Evolutionary conservation across 2,329 filamentous ascomycete genomes (phyloP).

Genomic region (Colletotrichum acutatum): DNA sequence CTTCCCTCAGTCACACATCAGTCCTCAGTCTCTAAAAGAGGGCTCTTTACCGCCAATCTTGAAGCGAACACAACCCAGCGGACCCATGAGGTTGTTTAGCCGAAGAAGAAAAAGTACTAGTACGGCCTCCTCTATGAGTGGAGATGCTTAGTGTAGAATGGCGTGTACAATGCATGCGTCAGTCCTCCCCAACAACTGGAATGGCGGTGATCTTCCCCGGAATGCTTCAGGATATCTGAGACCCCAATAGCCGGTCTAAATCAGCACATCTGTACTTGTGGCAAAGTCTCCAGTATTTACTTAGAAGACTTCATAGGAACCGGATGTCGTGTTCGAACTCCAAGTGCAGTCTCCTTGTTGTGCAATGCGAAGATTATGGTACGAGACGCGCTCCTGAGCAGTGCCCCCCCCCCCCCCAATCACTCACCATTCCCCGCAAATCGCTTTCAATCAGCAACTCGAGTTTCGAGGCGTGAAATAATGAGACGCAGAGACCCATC

Average conservation of each 20-base stretch:
- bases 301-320: neutral
- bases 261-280: neutral
- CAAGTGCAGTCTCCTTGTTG: neutral
- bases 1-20: conserved; percentile 52
- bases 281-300: neutral
- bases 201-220: too few relatives aligned
- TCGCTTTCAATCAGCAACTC: too few relatives aligned
- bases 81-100: conserved; percentile 20
- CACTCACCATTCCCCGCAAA: too few relatives aligned
- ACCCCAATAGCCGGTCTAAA: too few relatives aligned
- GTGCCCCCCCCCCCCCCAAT: too few relatives aligned
- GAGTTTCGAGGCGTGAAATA: too few relatives aligned
- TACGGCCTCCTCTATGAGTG: conserved; percentile 12
- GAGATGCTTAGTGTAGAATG: neutral
- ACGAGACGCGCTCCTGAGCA: neutral
- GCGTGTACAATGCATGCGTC: neutral
- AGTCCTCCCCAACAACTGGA: too few relatives aligned
- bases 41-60: neutral
- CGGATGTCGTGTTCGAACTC: neutral
- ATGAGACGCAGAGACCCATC: too few relatives aligned
- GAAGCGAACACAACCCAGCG: conserved; percentile 3
- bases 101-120: conserved; percentile 6
- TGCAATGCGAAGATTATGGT: neutral
- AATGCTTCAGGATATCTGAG: too few relatives aligned
- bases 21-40: conserved; percentile 38